Evolutionary conservation across 768 basidiomycete species (phyloP), one percentile per base, ranked within the genome.

Genomic region (Suillus brevipes): DNA sequence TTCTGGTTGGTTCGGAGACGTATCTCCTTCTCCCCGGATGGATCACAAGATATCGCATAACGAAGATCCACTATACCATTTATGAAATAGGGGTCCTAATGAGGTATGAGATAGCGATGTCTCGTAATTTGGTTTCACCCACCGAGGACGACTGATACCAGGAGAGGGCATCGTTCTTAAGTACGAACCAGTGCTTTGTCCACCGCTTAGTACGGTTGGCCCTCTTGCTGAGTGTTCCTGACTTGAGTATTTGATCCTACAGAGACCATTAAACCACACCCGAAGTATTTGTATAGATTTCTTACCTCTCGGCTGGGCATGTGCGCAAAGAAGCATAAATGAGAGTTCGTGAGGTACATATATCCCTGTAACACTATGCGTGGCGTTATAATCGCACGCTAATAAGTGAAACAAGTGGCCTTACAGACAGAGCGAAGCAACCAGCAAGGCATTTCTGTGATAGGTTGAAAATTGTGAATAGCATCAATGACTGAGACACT

Each of bases 141-240:
- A 95, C 95, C 64, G 94, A 89, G 63, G 95, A 94, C 8, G 92
- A 94, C 67, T 94, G 92, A 75, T 94, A 99, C 97, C 97, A 99
- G 20, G 94, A 95, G 34, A 99, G 81, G 0, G 94, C 93, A 71
- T 96, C 95, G 67, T 98, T 97, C 85, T 94, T 95, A 58, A 99
- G 83, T 2, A 97, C 86, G 70, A 98, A 96, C 97, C 97, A 99
- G 75, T 95, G 94, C 74, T 91, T 95, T 70, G 90, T 88, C 90
- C 92, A 96, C 25, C 94, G 87, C 71, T 94, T 97, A 10, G 94
- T 96, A 62, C 92, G 85, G 62, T 89, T 88, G 0, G 94, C 87
- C 72, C 90, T 94, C 83, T 97, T 97, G 70, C 86, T 87, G 47
- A 99, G 82, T 4, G 89, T 88, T 0, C 95, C 97, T 0, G 95